Evolutionary conservation across 2,329 filamentous ascomycete species (phyloP).

Genomic region (Aureobasidium pullulans): DNA sequence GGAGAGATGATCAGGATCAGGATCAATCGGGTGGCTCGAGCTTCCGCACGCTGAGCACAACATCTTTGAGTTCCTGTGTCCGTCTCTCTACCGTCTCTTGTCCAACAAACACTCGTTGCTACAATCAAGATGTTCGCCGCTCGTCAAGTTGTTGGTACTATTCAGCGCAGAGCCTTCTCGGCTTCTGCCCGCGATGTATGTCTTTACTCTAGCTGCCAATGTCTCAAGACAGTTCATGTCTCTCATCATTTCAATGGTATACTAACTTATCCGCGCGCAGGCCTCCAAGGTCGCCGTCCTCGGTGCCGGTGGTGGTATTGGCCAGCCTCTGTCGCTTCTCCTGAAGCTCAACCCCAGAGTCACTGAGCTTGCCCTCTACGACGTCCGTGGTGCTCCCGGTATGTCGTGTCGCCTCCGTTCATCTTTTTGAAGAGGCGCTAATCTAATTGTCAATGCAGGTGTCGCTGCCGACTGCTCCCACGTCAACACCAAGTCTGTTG

Average conservation of each 20-base stretch:
- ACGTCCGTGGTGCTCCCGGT: constrained; percentile 92
- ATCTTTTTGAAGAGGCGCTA: background rate
- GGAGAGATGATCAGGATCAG: background rate
- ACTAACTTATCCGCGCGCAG: constrained; percentile 41
- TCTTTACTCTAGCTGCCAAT: constrained; percentile 15
- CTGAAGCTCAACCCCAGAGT: constrained; percentile 98
- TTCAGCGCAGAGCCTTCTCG: constrained; percentile 47
- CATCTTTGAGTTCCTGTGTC: constrained; percentile 7
- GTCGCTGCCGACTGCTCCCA: constrained; percentile 97
- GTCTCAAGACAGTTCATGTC: background rate
- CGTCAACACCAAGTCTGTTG: constrained; percentile 95
- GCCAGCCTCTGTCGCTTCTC: constrained; percentile 93
- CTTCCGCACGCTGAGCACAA: background rate
- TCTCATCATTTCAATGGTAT: background rate
- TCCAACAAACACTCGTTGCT: constrained; percentile 6
- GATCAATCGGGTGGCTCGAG: background rate
- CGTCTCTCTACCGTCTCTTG: constrained; percentile 1
- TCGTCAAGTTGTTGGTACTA: constrained; percentile 42
- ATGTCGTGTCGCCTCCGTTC: constrained; percentile 30
- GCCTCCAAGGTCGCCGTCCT: constrained; percentile 96
- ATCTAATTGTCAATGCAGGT: constrained; percentile 49
- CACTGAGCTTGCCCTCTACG: constrained; percentile 90
- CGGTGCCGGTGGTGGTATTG: constrained; percentile 95
- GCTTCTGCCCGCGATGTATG: constrained; percentile 45
- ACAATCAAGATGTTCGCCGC: constrained; percentile 64